Evolutionary conservation across 768 basidiomycete genomes (phyloP), one percentile per base, ranked within the genome.

Genomic region (Leccinellum albellum): DNA sequence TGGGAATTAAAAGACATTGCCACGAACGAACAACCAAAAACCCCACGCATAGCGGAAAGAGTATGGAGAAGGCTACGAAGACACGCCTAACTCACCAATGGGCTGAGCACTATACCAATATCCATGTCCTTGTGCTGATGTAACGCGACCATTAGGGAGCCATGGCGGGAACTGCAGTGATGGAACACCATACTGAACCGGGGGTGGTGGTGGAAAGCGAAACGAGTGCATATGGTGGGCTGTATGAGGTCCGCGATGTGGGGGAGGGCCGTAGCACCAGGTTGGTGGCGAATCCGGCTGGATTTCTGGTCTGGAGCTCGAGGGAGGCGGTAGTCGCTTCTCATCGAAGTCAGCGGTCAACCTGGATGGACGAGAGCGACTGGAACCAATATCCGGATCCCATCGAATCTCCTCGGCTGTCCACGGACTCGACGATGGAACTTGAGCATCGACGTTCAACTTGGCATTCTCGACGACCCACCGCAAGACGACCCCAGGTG

Each of bases 91-190:
- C 66, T 67, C 60, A 68, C 66, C 67, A 14, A 44, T 45, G 5
- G 58, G 46, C n/a, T 54, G 61, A 4, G 56, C 4, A 33, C 61
- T 55, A 51, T 60, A 67, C 67, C 67, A 67, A 56, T 55, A 64
- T 21, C 62, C 65, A 29, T 64, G 56, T 8, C 65, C 58, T 49
- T 59, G 67, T 45, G 42, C 51, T 10, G 61, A 51, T 3, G 49
- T 28, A 26, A 54, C 55, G 6, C 47, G 58, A 45, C 56, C 44
- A 24, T 50, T 50, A 21, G 64, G 62, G 33, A 64, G 54, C 56
- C 65, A 67, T 0, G 64, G 35, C 3, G 66, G 50, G 26, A 59
- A 57, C 1, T 61, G 66, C 15, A 51, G 10, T 10, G 61, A 55
- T 17, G 67, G 63, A 4, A 54, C 55, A 0, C 42, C 64, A 52